Conservation (phyloP, 345 rosid genomes). For the Bruguiera sexangula region DNA sequence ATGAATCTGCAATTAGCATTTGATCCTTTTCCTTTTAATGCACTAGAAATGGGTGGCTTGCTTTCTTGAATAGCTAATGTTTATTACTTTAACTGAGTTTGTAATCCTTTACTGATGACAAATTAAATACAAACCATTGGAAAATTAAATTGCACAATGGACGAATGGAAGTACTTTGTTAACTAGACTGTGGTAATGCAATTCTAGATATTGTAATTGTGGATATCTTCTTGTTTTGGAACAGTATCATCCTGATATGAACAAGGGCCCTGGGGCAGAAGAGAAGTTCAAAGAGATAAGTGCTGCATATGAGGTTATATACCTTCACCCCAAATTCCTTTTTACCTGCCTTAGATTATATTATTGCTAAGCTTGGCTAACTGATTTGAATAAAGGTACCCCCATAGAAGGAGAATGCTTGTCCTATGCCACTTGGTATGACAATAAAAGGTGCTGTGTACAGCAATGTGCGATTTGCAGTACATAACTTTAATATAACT, state of each 20-base stretch:
- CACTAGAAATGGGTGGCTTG: not conserved
- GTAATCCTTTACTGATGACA: not conserved
- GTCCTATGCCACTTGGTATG: too few relatives aligned
- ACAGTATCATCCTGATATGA: conserved; percentile 93
- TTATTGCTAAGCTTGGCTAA: too few relatives aligned
- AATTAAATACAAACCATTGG: not conserved
- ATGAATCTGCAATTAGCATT: not conserved
- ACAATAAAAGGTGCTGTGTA: too few relatives aligned
- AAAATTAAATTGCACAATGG: not conserved
- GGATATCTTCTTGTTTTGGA: conserved; percentile 23
- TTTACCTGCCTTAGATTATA: not conserved
- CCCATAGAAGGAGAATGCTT: too few relatives aligned
- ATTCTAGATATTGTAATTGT: conserved; percentile 11
- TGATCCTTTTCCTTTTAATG: not conserved
- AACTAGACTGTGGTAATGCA: not conserved
- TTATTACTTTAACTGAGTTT: not conserved
- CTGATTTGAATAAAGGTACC: too few relatives aligned
- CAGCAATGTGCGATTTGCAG: too few relatives aligned
- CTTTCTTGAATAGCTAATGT: not conserved
- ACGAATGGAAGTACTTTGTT: not conserved
- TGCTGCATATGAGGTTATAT: conserved; percentile 88
- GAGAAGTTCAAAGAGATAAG: conserved; percentile 94
- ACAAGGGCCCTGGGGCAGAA: conserved; percentile 74
- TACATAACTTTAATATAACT: too few relatives aligned
- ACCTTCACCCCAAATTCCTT: conserved; percentile 1